phyloP scores from a whole-genome alignment of 768 basidiomycete genomes.

The Solioccasus polychromus region DNA sequence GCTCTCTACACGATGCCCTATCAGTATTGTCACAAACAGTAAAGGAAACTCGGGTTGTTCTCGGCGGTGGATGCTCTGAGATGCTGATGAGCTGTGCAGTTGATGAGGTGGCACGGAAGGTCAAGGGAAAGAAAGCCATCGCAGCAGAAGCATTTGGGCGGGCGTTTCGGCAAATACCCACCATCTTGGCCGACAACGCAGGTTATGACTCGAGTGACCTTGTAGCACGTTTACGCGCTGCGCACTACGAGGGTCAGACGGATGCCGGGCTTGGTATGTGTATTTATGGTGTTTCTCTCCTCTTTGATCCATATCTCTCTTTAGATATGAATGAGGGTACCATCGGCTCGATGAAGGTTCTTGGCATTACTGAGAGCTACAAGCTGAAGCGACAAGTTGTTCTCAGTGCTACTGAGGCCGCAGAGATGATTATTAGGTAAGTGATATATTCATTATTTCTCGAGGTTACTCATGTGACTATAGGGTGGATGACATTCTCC shows the following conservation, averaged over 20 bases:
- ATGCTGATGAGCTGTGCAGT: conserved; percentile 97
- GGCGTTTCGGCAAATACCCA: conserved; percentile 93
- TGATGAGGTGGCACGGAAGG: conserved; percentile 79
- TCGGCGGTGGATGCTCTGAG: conserved; percentile 97
- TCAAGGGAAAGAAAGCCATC: conserved; percentile 93
- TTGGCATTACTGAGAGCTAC: conserved; percentile 95
- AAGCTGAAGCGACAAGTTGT: conserved; percentile 97
- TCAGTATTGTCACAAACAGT: conserved; percentile 97
- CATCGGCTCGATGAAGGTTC: conserved; percentile 82
- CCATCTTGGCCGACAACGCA: conserved; percentile 95
- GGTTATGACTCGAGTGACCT: conserved; percentile 98
- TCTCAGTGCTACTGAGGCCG: conserved; percentile 90
- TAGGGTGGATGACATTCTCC: conserved; percentile 90
- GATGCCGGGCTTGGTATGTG: conserved; percentile 86
- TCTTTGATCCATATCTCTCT: not conserved
- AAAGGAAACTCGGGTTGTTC: conserved; percentile 90
- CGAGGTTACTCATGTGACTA: conserved; percentile 1
- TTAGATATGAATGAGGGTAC: conserved; percentile 85
- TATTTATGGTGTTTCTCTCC: not conserved
- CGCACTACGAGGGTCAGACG: conserved; percentile 84
- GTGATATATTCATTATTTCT: conserved; percentile 19
- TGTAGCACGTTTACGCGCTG: conserved; percentile 83
- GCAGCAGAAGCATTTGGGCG: conserved; percentile 90
- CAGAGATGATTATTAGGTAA: conserved; percentile 97
- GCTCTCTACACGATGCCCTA: conserved; percentile 95